Conservation (phyloP, 805 yeast genomes). For the Saturnispora saitoi region DNA sequence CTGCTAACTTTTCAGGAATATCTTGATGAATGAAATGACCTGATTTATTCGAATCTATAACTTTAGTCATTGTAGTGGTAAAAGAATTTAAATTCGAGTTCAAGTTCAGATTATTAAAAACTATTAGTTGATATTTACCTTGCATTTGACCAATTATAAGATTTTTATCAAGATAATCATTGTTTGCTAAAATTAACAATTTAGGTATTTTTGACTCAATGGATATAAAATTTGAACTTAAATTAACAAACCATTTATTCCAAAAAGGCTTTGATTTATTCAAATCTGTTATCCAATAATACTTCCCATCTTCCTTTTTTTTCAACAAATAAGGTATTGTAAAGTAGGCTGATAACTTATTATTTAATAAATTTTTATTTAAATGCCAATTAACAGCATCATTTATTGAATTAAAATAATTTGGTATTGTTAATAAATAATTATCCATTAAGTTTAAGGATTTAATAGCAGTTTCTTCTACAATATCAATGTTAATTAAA, state of each 20-base stretch:
- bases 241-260: slow-evolving; percentile 71
- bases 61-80: slow-evolving; percentile 12
- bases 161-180: slow-evolving; percentile 77
- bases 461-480: slow-evolving; percentile 81
- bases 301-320: slow-evolving; percentile 11
- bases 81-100: slow-evolving; percentile 21
- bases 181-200: slow-evolving; percentile 74
- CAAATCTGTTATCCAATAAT: slow-evolving; percentile 60
- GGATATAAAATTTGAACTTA: slow-evolving; percentile 44
- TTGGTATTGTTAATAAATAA: slow-evolving; percentile 63
- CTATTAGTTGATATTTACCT: slow-evolving; percentile 86
- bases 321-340: slow-evolving; percentile 68
- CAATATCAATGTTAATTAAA: slow-evolving; percentile 76
- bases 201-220: slow-evolving; percentile 43
- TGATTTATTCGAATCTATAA: slow-evolving; percentile 36
- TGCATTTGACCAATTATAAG: slow-evolving; percentile 97
- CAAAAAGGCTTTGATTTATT: slow-evolving; percentile 57
- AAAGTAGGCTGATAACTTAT: slow-evolving; percentile 52
- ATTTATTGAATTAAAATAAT: slow-evolving; percentile 38
- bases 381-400: slow-evolving; percentile 81
- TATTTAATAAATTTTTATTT: slow-evolving; percentile 44
- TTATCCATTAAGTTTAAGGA: slow-evolving; percentile 58
- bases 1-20: slow-evolving; percentile 57
- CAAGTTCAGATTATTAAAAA: slow-evolving; percentile 38
- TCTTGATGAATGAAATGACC: slow-evolving; percentile 98